Percentiles rank a stretch among this genome's conserved stretches.
These are phyloP conservation scores for Zoysia japonica DNA, from an alignment of 176 grass and related monocot genomes.

Conservation along the genomic window DNA sequence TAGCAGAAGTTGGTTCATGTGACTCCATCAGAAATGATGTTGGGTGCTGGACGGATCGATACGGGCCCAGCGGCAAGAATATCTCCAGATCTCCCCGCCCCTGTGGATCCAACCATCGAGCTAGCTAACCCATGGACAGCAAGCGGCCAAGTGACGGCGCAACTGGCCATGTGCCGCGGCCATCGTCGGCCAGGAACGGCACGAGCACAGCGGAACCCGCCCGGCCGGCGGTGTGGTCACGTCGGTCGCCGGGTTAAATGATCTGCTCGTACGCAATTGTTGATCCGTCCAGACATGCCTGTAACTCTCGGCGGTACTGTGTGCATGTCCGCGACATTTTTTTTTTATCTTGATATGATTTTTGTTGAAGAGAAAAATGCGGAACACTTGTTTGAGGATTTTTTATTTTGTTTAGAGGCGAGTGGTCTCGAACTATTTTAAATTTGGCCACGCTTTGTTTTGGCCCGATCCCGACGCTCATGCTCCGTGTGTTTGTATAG, in stretches of 20 bases:
- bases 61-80: not conserved
- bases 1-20: not conserved
- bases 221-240: conserved; percentile 8
- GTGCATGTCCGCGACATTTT: not conserved
- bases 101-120: not conserved
- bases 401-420: too few species aligned
- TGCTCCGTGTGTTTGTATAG: not conserved
- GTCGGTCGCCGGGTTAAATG: conserved; percentile 13
- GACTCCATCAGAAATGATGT: not conserved
- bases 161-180: conserved; percentile 32
- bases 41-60: not conserved
- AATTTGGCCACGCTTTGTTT: too few species aligned
- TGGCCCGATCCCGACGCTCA: not conserved
- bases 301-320: conserved; percentile 1
- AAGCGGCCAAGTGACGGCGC: conserved; percentile 29
- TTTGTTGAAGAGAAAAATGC: too few species aligned
- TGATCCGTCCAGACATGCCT: not conserved
- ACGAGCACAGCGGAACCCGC: not conserved
- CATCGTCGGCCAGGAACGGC: not conserved
- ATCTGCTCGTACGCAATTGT: conserved; percentile 13
- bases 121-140: conserved; percentile 20
- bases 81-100: not conserved
- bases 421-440: not conserved
- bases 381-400: too few species aligned
- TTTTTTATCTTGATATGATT: not conserved